These are phyloP conservation scores for Sungouiozyma ichnusensis DNA, from an alignment of 805 yeast species.

Conservation along the genomic window DNA sequence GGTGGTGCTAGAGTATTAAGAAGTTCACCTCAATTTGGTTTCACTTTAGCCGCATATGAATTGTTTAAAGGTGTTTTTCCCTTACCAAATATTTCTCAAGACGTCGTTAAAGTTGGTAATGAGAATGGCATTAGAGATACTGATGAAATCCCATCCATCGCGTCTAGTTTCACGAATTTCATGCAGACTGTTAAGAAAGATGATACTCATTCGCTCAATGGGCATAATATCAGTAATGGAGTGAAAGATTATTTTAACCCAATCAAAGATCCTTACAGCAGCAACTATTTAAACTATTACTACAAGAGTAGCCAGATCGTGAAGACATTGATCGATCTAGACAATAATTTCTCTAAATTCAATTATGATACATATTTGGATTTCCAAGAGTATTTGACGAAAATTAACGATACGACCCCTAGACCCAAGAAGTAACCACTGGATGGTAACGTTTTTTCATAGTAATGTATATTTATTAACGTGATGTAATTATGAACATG, in stretches of 20 bases:
- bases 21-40: conserved; percentile 96
- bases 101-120: neutral
- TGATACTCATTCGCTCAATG: conserved; percentile 10
- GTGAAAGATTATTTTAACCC: conserved; percentile 20
- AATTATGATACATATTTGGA: conserved; percentile 37
- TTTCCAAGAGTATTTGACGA: conserved; percentile 20
- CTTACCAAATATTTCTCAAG: conserved; percentile 3
- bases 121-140: conserved; percentile 1
- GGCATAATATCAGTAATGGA: conserved; percentile 5
- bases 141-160: conserved; percentile 18
- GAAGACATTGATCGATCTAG: conserved; percentile 51
- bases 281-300: conserved; percentile 35
- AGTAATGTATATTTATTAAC: neutral
- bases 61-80: conserved; percentile 46
- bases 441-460: neutral
- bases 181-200: conserved; percentile 6
- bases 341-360: conserved; percentile 50
- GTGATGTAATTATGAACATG: too few relatives aligned
- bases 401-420: conserved; percentile 2
- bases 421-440: too few relatives aligned
- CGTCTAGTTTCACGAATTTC: conserved; percentile 16
- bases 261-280: conserved; percentile 26
- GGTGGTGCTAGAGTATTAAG: conserved; percentile 89
- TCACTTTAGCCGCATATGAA: conserved; percentile 95
- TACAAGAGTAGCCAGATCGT: conserved; percentile 53